These are phyloP conservation scores for Xylaria grammica DNA, from an alignment of 495 filamentous ascomycete genomes.

Conservation along the genomic window DNA sequence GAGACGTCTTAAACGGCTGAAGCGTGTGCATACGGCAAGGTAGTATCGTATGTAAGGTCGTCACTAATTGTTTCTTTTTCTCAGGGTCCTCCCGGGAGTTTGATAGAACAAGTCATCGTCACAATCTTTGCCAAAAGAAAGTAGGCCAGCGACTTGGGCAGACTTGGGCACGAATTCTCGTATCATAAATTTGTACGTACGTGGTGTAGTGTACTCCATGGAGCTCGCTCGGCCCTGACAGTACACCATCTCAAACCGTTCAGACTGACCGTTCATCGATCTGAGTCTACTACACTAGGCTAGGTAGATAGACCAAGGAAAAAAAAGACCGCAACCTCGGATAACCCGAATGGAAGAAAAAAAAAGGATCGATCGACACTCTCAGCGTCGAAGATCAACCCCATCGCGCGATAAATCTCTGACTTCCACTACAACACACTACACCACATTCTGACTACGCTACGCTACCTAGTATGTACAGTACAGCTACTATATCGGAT, in stretches of 20 bases:
- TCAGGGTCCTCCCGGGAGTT: background rate
- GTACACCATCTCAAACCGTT: too few relatives aligned
- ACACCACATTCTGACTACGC: too few relatives aligned
- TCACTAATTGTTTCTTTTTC: background rate
- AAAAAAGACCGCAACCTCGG: background rate
- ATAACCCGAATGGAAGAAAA: constrained; percentile 8
- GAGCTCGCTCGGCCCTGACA: too few relatives aligned
- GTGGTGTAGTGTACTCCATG: too few relatives aligned
- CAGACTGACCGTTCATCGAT: too few relatives aligned
- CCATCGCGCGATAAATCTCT: constrained; percentile 4
- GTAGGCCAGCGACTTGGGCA: too few relatives aligned
- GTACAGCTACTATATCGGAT: background rate
- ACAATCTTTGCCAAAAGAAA: background rate
- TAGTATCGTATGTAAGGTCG: background rate
- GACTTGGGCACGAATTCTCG: background rate
- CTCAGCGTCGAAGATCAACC: background rate
- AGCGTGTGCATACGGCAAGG: background rate
- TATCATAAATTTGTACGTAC: too few relatives aligned
- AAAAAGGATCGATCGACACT: background rate
- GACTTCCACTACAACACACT: too few relatives aligned
- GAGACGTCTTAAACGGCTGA: constrained; percentile 1
- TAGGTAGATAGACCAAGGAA: background rate
- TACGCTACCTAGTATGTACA: background rate
- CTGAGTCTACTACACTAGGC: too few relatives aligned
- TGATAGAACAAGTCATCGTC: background rate